Evolutionary conservation across 2,329 filamentous ascomycete genomes (phyloP).

Genomic region (Knoxdaviesia proteae): DNA sequence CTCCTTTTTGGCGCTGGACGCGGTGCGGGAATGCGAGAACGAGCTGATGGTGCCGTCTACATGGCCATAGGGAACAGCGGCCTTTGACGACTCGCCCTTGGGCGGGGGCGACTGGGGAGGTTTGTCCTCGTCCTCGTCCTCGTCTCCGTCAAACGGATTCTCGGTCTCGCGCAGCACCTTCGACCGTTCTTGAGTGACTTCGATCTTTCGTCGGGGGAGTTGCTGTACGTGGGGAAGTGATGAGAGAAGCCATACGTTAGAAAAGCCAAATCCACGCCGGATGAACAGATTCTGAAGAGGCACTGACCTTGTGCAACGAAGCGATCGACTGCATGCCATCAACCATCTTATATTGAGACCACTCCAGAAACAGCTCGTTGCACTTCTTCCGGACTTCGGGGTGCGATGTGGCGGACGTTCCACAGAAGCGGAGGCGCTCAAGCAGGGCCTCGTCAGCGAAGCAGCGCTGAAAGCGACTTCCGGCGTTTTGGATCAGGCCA

Average conservation of each 20-base stretch:
- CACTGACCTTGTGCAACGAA: constrained; percentile 45
- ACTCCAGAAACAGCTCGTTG: constrained; percentile 66
- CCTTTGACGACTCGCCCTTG: constrained; percentile 7
- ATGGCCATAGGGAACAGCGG: constrained; percentile 4
- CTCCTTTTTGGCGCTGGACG: constrained; percentile 20
- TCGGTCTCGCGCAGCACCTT: constrained; percentile 69
- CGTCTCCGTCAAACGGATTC: constrained; percentile 47
- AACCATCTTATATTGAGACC: constrained; percentile 69
- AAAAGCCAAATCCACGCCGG: not conserved
- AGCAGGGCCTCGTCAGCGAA: constrained; percentile 85
- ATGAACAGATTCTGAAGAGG: not conserved
- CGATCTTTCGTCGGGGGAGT: constrained; percentile 46
- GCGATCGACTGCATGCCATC: constrained; percentile 64
- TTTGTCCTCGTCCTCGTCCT: constrained; percentile 26
- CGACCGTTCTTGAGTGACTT: constrained; percentile 55
- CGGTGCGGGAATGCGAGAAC: constrained; percentile 15
- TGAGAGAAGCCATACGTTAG: not conserved
- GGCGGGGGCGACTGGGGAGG: constrained; percentile 8
- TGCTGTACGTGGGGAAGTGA: constrained; percentile 19
- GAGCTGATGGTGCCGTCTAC: constrained; percentile 4
- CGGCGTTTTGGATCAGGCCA: constrained; percentile 85
- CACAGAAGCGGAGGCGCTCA: constrained; percentile 74
- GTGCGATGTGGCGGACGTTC: constrained; percentile 68
- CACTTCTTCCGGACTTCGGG: constrained; percentile 75
- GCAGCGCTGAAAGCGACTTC: constrained; percentile 61